Evolutionary conservation across 768 basidiomycete genomes (phyloP).

Genomic region (Pseudohyphozyma bogoriensis): DNA sequence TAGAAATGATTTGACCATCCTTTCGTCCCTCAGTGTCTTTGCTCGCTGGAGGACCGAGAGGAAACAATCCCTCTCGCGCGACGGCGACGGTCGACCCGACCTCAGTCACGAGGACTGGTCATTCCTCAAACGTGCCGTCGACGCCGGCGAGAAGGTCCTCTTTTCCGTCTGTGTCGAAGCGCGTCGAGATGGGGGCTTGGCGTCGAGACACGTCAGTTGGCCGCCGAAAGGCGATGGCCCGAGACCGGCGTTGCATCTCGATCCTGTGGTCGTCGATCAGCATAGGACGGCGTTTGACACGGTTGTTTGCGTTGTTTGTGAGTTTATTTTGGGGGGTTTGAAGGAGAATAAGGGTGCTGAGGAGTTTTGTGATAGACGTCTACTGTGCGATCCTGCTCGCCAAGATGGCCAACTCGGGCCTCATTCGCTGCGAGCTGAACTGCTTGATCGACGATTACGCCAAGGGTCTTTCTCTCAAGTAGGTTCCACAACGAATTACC

Average conservation of each 20-base stretch:
- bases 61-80: neutral
- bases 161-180: neutral
- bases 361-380: neutral
- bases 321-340: neutral
- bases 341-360: neutral
- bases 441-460: too few relatives aligned
- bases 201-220: neutral
- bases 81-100: neutral
- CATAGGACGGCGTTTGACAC: neutral
- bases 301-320: constrained; percentile 2
- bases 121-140: neutral
- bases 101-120: constrained; percentile 1
- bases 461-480: too few relatives aligned
- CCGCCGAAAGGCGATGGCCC: neutral
- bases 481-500: too few relatives aligned
- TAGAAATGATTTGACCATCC: neutral
- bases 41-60: neutral
- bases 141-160: neutral
- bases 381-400: constrained; percentile 2
- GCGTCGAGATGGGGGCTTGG: neutral
- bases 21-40: neutral
- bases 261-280: neutral
- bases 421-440: neutral
- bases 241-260: neutral
- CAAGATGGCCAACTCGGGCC: constrained; percentile 7